These are phyloP conservation scores for Alnus rubra DNA, from an alignment of 306 rosid genomes.

Conservation along the genomic window DNA sequence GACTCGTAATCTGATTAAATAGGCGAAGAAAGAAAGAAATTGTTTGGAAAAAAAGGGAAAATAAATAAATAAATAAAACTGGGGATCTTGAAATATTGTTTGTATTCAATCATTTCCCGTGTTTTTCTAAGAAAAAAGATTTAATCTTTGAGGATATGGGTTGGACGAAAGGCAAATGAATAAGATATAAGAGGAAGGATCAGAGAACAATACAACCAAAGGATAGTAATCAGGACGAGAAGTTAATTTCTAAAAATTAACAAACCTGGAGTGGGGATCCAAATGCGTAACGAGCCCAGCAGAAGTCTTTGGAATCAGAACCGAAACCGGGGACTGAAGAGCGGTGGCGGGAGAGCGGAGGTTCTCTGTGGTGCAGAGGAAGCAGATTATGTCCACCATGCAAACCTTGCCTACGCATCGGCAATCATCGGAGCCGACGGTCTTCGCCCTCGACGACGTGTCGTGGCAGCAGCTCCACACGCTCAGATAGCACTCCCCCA, in stretches of 20 bases:
- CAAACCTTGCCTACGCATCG: constrained; percentile 67
- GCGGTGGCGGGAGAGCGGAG: constrained; percentile 53
- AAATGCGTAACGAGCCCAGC: constrained; percentile 55
- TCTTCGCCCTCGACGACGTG: not conserved
- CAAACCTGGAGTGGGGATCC: constrained; percentile 66
- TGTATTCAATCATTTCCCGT: not conserved
- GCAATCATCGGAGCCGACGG: constrained; percentile 30
- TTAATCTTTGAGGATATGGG: no score
- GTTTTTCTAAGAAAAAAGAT: no score
- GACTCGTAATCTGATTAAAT: not conserved
- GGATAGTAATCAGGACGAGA: not conserved
- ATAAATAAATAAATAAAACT: no score
- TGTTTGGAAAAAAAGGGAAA: not conserved
- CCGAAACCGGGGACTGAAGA: constrained; percentile 50
- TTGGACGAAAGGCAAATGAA: no score
- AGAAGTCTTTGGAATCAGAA: constrained; percentile 30
- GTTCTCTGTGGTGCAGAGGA: constrained; percentile 49
- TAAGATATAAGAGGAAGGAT: no score
- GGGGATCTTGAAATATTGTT: not conserved
- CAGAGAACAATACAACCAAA: no score
- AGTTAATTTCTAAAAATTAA: not conserved
- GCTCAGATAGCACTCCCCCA: constrained; percentile 48
- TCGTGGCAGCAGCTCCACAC: constrained; percentile 61
- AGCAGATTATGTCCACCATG: constrained; percentile 61
- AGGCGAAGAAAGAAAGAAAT: not conserved